Conservation (phyloP, 495 filamentous ascomycete genomes). For the Jackrogersella minutella region DNA sequence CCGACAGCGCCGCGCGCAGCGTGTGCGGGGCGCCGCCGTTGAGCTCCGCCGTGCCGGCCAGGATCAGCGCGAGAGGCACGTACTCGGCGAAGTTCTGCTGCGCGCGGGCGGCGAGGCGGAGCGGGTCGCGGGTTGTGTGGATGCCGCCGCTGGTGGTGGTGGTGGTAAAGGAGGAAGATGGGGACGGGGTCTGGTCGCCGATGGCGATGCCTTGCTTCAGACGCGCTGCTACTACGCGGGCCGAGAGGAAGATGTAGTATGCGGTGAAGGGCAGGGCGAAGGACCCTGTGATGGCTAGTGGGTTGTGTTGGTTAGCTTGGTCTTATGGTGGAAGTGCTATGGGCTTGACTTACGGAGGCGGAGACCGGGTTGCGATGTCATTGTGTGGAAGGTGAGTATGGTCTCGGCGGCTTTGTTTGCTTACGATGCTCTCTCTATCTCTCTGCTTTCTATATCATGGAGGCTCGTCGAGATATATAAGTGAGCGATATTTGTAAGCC, state of each 20-base stretch:
- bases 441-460: neutral
- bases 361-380: neutral
- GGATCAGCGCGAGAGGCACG: constrained; percentile 40
- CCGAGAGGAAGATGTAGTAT: constrained; percentile 51
- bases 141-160: constrained; percentile 3
- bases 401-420: too few relatives aligned
- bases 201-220: constrained; percentile 36
- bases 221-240: constrained; percentile 49
- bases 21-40: constrained; percentile 48
- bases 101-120: constrained; percentile 40
- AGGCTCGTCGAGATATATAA: too few relatives aligned
- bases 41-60: constrained; percentile 48
- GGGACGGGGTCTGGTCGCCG: neutral
- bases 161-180: neutral
- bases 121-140: constrained; percentile 38
- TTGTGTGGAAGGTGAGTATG: too few relatives aligned
- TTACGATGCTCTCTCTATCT: too few relatives aligned
- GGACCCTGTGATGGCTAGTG: constrained; percentile 53
- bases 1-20: constrained; percentile 43
- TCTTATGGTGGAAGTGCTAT: too few relatives aligned
- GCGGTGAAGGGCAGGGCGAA: constrained; percentile 55
- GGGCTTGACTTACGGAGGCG: constrained; percentile 17
- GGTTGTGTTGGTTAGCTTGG: too few relatives aligned
- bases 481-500: too few relatives aligned
- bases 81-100: constrained; percentile 55